Evolutionary conservation across 148 eudicot genomes (phyloP).

Genomic region (Rhododendron griersonianum): DNA sequence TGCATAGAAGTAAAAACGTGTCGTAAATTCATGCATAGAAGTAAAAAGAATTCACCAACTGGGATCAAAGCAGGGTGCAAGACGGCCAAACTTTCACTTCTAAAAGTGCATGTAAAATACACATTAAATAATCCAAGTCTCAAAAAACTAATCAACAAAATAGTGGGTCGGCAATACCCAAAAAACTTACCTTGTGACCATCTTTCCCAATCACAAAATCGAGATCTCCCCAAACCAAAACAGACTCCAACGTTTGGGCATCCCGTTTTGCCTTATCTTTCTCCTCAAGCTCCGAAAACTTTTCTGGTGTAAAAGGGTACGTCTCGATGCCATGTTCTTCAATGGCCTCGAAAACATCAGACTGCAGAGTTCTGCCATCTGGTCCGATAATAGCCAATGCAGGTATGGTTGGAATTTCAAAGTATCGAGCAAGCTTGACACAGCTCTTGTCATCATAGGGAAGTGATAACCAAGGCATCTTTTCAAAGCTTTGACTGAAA

Average conservation of each 20-base stretch:
- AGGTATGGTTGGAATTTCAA: conserved; percentile 50
- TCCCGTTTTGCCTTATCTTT: conserved; percentile 43
- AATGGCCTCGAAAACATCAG: conserved; percentile 51
- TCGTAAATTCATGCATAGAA: background rate
- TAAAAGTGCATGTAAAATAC: background rate
- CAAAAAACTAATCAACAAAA: background rate
- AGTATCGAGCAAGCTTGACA: conserved; percentile 49
- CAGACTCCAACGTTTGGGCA: conserved; percentile 43
- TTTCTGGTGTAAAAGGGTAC: conserved; percentile 70
- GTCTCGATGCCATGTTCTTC: conserved; percentile 52
- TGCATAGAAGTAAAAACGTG: background rate
- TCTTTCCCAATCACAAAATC: conserved; percentile 58
- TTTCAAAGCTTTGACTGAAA: conserved; percentile 28
- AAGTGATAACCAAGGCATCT: conserved; percentile 51
- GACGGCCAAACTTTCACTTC: background rate
- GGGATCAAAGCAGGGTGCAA: background rate
- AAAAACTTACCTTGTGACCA: conserved; percentile 48
- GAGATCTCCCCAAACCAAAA: conserved; percentile 48
- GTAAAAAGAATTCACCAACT: background rate
- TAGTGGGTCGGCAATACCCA: background rate
- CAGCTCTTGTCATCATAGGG: conserved; percentile 52
- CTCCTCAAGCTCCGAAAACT: conserved; percentile 55
- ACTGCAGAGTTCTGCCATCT: conserved; percentile 65
- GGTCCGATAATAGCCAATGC: conserved; percentile 56
- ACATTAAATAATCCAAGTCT: background rate